phyloP scores from a whole-genome alignment of 2,329 filamentous ascomycete species.

The Mycosphaerella arachidis region DNA sequence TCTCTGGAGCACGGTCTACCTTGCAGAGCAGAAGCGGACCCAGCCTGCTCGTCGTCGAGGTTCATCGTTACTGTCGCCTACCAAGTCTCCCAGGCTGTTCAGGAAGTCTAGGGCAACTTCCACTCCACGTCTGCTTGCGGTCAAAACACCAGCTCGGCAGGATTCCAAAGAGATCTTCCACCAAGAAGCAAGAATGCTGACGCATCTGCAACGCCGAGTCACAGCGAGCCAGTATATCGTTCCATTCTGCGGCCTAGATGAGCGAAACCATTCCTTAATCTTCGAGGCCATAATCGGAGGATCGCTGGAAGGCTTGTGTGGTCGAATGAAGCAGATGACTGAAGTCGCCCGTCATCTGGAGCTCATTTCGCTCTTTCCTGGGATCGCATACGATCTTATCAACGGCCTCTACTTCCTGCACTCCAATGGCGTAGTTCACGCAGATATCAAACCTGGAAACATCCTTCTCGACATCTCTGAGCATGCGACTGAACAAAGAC shows the following conservation, averaged over 20 bases:
- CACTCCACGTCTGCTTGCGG: constrained; percentile 26
- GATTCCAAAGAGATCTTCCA: constrained; percentile 33
- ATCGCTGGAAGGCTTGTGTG: constrained; percentile 29
- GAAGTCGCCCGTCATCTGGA: constrained; percentile 34
- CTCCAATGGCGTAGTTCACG: constrained; percentile 38
- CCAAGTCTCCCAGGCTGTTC: constrained; percentile 9
- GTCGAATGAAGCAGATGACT: constrained; percentile 28
- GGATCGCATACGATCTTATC: constrained; percentile 38
- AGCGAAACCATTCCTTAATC: constrained; percentile 27
- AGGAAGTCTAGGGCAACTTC: constrained; percentile 12
- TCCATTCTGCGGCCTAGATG: constrained; percentile 33
- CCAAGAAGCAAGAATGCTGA: constrained; percentile 33
- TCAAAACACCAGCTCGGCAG: constrained; percentile 31
- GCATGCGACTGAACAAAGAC: constrained; percentile 18
- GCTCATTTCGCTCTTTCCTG: constrained; percentile 38
- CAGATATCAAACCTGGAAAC: constrained; percentile 48
- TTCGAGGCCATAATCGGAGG: constrained; percentile 33
- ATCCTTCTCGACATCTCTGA: constrained; percentile 36
- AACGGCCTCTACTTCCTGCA: constrained; percentile 42
- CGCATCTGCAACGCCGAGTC: constrained; percentile 26
- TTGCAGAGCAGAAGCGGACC: constrained; percentile 25
- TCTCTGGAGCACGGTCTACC: constrained; percentile 35
- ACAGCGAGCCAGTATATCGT: constrained; percentile 27
- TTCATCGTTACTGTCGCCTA: constrained; percentile 6
- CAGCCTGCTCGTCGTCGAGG: constrained; percentile 3